Base-by-base conservation (phyloP, 108 stramenopile species). In the Cyclostephanos tholiformis region DNA sequence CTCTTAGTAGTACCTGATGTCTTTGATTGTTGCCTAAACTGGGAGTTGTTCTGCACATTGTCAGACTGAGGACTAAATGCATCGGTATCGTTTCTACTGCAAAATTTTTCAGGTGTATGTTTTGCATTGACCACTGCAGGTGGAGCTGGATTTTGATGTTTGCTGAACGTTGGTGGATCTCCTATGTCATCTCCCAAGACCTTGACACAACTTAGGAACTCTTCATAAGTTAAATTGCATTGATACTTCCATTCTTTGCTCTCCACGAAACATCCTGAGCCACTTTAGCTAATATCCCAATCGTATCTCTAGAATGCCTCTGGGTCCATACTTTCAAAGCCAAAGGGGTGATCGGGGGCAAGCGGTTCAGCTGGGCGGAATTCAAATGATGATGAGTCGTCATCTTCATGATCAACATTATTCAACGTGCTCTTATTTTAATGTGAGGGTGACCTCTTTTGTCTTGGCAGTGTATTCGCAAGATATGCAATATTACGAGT, bases 201-300 rank as follows among this genome's bases (percentile, higher is more conserved):
- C 55, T 79, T 83, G 26, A 83, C 68, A 7, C 68, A 62, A 22
- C 60, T 48, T 12, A 83, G 51, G 50, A 83, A 83, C 29, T 79
- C 51, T 53, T 83, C 62, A 38, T 83, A 83, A 3, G 77, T n/a
- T 44, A 79, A 7, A 32, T 49, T 6, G 43, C 66, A 22, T 79
- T 74, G 60, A 83, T 76, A 27, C 58, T 63, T 35, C 79, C 82
- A 71, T 83, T 79, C 22, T 83, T 76, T n/a, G 68, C 82, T 60
- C 69, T 79, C 82, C 82, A 83, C 2, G 77, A 75, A 38, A 80
- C 77, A 56, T 83, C 82, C 39, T 79, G 64, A 10, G 69, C 82
- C 27, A 83, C 74, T 55, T 71, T 75, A 0, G 77, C 74, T 11
- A 83, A 39, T 23, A 79, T 71, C 19, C 67, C 74, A 43, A 79